Conservation (phyloP, 148 eudicot species). For the Vaccinium vitisidaea region DNA sequence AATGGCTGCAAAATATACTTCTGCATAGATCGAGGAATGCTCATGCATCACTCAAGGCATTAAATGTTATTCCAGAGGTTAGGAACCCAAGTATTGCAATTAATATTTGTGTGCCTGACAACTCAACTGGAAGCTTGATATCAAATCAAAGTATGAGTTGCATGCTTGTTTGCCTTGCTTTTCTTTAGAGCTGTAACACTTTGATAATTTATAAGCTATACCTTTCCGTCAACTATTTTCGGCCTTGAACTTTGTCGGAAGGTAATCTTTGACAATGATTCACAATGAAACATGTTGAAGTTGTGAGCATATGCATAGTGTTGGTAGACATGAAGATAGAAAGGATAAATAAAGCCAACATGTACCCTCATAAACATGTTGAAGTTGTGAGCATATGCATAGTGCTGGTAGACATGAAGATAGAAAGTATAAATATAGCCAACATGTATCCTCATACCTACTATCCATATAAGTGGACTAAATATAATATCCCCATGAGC, state of each 20-base stretch:
- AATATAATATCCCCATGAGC: neutral
- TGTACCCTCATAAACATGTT: neutral
- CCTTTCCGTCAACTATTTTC: neutral
- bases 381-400: neutral
- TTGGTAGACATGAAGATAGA: neutral
- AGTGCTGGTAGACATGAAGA: neutral
- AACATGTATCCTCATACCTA: neutral
- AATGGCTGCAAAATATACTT: too few relatives aligned
- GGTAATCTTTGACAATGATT: neutral
- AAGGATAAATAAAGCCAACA: neutral
- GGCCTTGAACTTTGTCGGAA: neutral
- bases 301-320: neutral
- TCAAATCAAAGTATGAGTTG: neutral
- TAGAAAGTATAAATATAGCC: neutral
- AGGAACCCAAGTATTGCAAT: neutral
- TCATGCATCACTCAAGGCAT: slow-evolving; percentile 18
- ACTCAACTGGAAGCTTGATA: neutral
- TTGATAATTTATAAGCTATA: neutral
- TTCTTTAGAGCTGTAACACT: neutral
- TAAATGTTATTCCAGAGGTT: slow-evolving; percentile 5
- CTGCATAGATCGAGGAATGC: too few relatives aligned
- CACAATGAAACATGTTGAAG: neutral
- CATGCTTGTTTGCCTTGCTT: neutral
- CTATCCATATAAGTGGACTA: neutral
- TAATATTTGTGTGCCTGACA: neutral